Percentiles rank a stretch among this genome's conserved stretches.
phyloP scores from a whole-genome alignment of 495 filamentous ascomycete species.

The Penicillium goetzii region DNA sequence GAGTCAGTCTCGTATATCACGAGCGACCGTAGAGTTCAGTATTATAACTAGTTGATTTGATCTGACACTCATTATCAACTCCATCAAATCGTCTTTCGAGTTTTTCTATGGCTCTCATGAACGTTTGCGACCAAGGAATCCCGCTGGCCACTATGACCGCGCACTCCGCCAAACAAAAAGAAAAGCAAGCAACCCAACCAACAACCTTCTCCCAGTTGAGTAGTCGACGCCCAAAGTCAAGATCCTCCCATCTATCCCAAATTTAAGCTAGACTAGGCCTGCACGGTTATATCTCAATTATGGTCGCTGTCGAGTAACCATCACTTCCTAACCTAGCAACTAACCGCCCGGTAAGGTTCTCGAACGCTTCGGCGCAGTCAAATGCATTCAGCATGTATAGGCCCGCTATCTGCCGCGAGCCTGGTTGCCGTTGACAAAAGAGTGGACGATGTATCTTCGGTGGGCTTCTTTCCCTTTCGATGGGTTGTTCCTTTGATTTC shows the following conservation, averaged over 20 bases:
- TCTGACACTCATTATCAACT: neutral
- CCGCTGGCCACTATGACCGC: slow-evolving; percentile 9
- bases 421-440: slow-evolving; percentile 9
- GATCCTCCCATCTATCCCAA: neutral
- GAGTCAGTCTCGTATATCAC: slow-evolving; percentile 3
- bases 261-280: neutral
- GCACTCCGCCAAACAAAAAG: neutral
- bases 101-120: neutral
- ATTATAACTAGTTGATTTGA: neutral
- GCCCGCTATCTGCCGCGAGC: slow-evolving; percentile 8
- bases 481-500: neutral
- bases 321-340: neutral
- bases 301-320: slow-evolving; percentile 9
- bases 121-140: slow-evolving; percentile 1
- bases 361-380: slow-evolving; percentile 21
- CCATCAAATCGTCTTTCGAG: neutral
- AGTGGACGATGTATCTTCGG: slow-evolving; percentile 23
- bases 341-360: slow-evolving; percentile 12
- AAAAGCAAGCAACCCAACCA: neutral
- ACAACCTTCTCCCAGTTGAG: neutral
- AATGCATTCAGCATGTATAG: slow-evolving; percentile 17
- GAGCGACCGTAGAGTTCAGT: neutral
- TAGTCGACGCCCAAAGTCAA: neutral
- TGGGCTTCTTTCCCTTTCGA: slow-evolving; percentile 15
- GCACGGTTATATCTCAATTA: neutral